Conservation (phyloP, 2,329 filamentous ascomycete species). For the Neocucurbitaria cava region DNA sequence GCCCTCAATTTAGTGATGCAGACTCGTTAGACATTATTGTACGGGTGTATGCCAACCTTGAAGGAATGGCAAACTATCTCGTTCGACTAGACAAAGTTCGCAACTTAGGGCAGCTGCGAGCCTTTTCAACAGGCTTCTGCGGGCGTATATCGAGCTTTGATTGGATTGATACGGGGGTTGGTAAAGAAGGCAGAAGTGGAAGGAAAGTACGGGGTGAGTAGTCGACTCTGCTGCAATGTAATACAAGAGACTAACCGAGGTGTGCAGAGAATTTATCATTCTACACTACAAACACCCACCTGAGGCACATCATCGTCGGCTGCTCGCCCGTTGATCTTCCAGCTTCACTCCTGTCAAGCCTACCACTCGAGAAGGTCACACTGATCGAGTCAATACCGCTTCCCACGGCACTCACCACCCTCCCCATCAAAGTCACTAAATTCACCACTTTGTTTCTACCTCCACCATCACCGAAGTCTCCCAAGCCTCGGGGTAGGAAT, state of each 20-base stretch:
- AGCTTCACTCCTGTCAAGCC: constrained; percentile 37
- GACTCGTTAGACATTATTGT: constrained; percentile 45
- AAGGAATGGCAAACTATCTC: constrained; percentile 47
- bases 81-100: constrained; percentile 45
- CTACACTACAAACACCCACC: constrained; percentile 43
- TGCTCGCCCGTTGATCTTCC: constrained; percentile 42
- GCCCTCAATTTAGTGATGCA: constrained; percentile 44
- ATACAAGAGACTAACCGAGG: constrained; percentile 1
- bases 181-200: constrained; percentile 44
- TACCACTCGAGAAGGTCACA: constrained; percentile 43
- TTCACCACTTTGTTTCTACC: constrained; percentile 40
- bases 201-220: constrained; percentile 44
- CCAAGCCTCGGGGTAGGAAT: constrained; percentile 28
- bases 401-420: constrained; percentile 33
- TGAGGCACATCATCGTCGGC: constrained; percentile 45
- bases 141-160: constrained; percentile 47
- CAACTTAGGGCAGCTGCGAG: constrained; percentile 45
- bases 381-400: constrained; percentile 43
- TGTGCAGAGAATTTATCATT: constrained; percentile 43
- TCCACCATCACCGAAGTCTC: constrained; percentile 33
- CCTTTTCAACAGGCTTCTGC: constrained; percentile 46
- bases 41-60: constrained; percentile 45
- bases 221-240: neutral
- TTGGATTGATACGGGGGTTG: constrained; percentile 45
- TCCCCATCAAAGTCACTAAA: constrained; percentile 37